phyloP scores from a whole-genome alignment of 805 yeast genomes.

The Sungouiozyma intestinalis region DNA sequence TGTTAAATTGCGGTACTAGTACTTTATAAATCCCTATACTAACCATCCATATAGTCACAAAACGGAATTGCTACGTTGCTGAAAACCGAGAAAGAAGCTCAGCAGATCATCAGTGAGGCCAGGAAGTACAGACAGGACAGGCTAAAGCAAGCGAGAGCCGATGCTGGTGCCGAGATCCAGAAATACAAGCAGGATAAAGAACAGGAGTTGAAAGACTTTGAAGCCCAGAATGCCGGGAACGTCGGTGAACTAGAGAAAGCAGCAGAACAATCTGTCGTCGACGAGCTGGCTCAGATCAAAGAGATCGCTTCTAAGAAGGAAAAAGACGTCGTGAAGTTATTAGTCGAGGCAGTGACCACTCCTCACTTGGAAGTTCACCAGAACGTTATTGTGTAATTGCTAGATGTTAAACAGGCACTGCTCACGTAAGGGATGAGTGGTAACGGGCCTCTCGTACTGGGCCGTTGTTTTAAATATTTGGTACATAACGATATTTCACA shows the following conservation, averaged over 20 bases:
- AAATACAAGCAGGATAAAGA: constrained; percentile 81
- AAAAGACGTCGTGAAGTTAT: constrained; percentile 55
- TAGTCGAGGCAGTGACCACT: constrained; percentile 66
- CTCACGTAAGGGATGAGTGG: too few species aligned
- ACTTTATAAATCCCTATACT: too few species aligned
- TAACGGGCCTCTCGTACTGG: too few species aligned
- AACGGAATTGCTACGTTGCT: constrained; percentile 30
- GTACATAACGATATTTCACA: not conserved
- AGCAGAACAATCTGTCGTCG: constrained; percentile 64
- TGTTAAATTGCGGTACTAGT: too few species aligned
- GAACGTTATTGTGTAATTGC: not conserved
- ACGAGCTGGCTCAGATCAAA: constrained; percentile 60
- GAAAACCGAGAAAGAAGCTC: constrained; percentile 95
- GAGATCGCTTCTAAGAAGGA: constrained; percentile 54
- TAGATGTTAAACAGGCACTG: not conserved
- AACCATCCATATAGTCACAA: not conserved
- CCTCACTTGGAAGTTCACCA: constrained; percentile 32
- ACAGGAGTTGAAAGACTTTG: constrained; percentile 62
- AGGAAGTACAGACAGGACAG: constrained; percentile 70
- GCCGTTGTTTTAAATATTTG: not conserved
- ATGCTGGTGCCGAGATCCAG: constrained; percentile 83
- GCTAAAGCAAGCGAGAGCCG: constrained; percentile 87
- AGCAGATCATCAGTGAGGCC: constrained; percentile 85
- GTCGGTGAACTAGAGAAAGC: constrained; percentile 43
- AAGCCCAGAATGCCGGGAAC: constrained; percentile 60